Conservation (phyloP, 352 stramenopile genomes). For the Globisporangium alternatum region DNA sequence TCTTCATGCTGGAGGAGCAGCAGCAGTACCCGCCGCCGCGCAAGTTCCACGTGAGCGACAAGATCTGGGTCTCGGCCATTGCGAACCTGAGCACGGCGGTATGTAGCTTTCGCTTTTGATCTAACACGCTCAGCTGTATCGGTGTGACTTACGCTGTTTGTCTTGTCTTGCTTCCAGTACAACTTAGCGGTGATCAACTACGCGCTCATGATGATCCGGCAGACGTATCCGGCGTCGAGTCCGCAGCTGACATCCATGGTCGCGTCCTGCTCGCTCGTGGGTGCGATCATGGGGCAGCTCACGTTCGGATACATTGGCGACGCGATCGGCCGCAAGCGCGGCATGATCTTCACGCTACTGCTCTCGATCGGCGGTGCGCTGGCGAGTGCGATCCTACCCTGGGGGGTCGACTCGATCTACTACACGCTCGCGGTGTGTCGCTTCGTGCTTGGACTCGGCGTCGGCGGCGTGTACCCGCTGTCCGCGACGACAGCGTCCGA, state of each 20-base stretch:
- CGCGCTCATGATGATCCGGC: slow-evolving; percentile 27
- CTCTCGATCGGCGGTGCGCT: slow-evolving; percentile 60
- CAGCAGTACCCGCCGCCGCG: background rate
- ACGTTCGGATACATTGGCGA: slow-evolving; percentile 81
- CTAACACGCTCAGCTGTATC: too few relatives aligned
- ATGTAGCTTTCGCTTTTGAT: slow-evolving; percentile 14
- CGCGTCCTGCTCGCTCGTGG: slow-evolving; percentile 66
- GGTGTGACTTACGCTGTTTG: background rate
- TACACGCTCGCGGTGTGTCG: slow-evolving; percentile 59
- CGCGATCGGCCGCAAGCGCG: slow-evolving; percentile 57
- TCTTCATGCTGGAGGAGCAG: slow-evolving; percentile 13
- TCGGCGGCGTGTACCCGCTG: slow-evolving; percentile 80
- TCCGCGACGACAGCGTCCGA: slow-evolving; percentile 58
- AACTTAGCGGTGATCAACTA: slow-evolving; percentile 23
- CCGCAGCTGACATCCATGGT: slow-evolving; percentile 60
- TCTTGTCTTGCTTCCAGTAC: slow-evolving; percentile 7
- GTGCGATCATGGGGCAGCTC: slow-evolving; percentile 76
- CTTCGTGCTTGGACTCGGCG: slow-evolving; percentile 72
- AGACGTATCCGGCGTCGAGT: slow-evolving; percentile 48
- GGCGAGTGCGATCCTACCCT: slow-evolving; percentile 57
- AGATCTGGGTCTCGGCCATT: slow-evolving; percentile 65
- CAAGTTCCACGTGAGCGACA: slow-evolving; percentile 31
- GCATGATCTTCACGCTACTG: slow-evolving; percentile 76
- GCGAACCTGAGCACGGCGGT: slow-evolving; percentile 81
- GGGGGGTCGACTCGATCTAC: slow-evolving; percentile 54